Evolutionary conservation across 1,139 yeast species (phyloP).

Genomic region (Taiozyma onychis): DNA sequence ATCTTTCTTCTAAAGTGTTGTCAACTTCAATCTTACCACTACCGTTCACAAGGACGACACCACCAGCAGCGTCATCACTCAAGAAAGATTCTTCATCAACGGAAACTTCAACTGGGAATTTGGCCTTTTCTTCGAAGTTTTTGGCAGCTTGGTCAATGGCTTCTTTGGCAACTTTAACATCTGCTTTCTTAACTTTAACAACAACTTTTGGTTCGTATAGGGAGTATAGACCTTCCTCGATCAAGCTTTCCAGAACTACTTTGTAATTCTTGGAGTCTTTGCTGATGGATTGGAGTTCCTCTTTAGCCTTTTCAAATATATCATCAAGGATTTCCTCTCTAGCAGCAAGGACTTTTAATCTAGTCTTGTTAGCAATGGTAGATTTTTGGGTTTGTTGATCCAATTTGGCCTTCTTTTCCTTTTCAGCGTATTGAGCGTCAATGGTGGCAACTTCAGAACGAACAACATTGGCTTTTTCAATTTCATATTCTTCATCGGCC

Average conservation of each 20-base stretch:
- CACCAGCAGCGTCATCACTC: constrained; percentile 71
- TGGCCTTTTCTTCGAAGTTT: constrained; percentile 54
- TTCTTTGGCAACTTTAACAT: constrained; percentile 56
- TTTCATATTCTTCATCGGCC: constrained; percentile 98
- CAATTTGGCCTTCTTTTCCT: constrained; percentile 84
- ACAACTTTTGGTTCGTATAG: constrained; percentile 66
- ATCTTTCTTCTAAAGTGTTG: constrained; percentile 93
- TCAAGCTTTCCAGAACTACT: constrained; percentile 66
- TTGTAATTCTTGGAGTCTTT: constrained; percentile 52
- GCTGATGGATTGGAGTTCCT: constrained; percentile 49
- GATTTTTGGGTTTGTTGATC: constrained; percentile 95
- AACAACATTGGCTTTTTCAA: constrained; percentile 92
- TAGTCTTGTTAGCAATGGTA: constrained; percentile 89
- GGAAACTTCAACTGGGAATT: constrained; percentile 41
- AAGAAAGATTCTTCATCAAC: constrained; percentile 54
- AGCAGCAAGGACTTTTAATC: constrained; percentile 83
- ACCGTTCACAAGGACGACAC: constrained; percentile 66
- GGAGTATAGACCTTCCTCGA: constrained; percentile 76
- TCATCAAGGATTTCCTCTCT: constrained; percentile 77
- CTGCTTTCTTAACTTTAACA: constrained; percentile 66
- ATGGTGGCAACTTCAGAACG: constrained; percentile 88
- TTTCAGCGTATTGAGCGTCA: constrained; percentile 74
- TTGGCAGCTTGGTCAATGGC: constrained; percentile 59
- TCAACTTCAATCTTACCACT: constrained; percentile 82
- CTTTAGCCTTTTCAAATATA: constrained; percentile 66